These are phyloP conservation scores for Gillenia trifoliata DNA, from an alignment of 306 rosid genomes.

Conservation along the genomic window DNA sequence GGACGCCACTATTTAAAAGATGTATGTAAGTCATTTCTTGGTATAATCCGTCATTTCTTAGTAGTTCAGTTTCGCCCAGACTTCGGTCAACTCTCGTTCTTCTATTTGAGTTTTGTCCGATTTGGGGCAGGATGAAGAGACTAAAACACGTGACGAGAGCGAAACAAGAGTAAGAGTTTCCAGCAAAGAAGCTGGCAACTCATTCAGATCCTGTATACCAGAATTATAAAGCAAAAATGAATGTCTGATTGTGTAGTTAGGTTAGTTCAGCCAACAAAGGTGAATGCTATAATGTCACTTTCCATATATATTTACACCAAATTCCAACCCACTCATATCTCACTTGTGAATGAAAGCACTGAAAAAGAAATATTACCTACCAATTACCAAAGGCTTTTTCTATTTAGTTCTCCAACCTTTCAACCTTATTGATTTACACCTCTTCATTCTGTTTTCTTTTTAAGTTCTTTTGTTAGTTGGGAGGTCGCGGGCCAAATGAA, in stretches of 20 bases:
- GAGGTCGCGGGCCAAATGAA: neutral
- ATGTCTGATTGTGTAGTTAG: neutral
- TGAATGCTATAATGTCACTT: neutral
- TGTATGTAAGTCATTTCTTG: too few species aligned
- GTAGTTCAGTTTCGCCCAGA: neutral
- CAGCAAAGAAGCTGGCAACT: too few species aligned
- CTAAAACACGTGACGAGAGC: too few species aligned
- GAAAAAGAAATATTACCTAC: neutral
- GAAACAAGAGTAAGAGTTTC: neutral
- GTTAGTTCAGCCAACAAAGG: neutral
- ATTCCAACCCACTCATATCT: neutral
- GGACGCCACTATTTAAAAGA: fast-evolving
- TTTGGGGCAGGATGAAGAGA: too few species aligned
- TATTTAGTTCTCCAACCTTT: neutral
- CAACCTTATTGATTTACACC: neutral
- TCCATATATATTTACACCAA: neutral
- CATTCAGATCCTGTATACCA: too few species aligned
- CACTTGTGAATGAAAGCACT: neutral
- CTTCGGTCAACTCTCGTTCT: neutral
- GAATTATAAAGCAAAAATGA: neutral
- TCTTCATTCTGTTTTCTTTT: neutral
- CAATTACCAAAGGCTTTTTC: neutral
- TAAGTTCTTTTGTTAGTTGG: neutral
- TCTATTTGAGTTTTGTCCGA: too few species aligned
- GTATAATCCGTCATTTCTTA: too few species aligned